Evolutionary conservation across 2,329 filamentous ascomycete species (phyloP), one percentile per base, ranked within the genome.

Genomic region (Pseudogymnoascus sp.): DNA sequence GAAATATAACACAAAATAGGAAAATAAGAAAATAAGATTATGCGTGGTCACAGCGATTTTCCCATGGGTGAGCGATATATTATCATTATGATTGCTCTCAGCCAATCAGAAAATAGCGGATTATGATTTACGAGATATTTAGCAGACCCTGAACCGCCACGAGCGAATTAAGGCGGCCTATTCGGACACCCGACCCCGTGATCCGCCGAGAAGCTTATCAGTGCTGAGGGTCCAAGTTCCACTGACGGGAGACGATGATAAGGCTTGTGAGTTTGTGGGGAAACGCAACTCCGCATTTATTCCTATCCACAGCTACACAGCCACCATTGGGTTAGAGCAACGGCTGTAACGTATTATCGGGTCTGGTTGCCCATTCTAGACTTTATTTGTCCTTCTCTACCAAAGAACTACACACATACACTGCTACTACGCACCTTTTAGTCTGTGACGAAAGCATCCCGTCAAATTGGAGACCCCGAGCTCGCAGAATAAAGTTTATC

Each of bases 251-350:
- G 48, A 55, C 48, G 48, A 48, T 31, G 48, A 55, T 55, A 55
- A 55, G 48, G 48, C 48, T 55, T 55, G 48, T 33, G 48, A 55
- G n/a, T 21, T 55, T 55, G 48, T 55, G 48, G 48, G 48, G 48
- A 55, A 44, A 55, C 9, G 48, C 48, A 55, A 55, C 48, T 55
- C 48, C 48, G 29, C 48, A 55, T 33, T 33, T 55, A 55, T 35
- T 55, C 21, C 48, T 35, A 55, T 55, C 44, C 44, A 55, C 44
- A 55, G n/a, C 9, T 13, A 55, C 48, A 55, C 48, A 55, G 48
- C 48, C 48, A 35, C 48, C 21, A 55, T 55, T 55, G 48, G 48
- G 48, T 25, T 31, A 55, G 29, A 33, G 9, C 29, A 13, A 13
- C 29, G 29, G 29, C 48, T 17, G 48, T 55, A 55, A 55, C 48